Conservation (phyloP, 768 basidiomycete genomes). For the Rubroboletus pulcherrimus region DNA sequence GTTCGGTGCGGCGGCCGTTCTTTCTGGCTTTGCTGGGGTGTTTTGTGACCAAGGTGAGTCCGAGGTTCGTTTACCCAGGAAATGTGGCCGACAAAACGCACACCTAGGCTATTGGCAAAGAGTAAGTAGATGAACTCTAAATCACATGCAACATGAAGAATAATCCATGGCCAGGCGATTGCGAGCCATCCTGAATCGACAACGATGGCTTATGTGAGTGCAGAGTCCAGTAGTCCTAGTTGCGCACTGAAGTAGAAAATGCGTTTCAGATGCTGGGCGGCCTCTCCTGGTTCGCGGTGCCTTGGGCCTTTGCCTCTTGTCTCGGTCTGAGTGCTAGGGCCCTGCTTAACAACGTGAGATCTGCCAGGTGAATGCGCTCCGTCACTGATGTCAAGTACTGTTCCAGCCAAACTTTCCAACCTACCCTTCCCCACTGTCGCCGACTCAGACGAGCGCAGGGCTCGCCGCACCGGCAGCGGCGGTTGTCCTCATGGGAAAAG, state of each 20-base stretch:
- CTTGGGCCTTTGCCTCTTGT: constrained; percentile 47
- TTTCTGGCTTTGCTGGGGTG: constrained; percentile 44
- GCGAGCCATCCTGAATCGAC: constrained; percentile 49
- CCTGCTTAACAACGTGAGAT: constrained; percentile 30
- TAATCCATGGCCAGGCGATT: constrained; percentile 36
- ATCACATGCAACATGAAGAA: neutral
- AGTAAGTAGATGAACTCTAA: constrained; percentile 16
- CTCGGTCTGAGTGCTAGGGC: constrained; percentile 43
- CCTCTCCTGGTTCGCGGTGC: constrained; percentile 55
- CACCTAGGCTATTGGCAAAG: constrained; percentile 51
- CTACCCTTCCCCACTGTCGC: constrained; percentile 41
- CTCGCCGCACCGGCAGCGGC: constrained; percentile 47
- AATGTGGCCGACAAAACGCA: neutral
- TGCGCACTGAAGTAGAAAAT: neutral
- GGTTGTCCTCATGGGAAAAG: constrained; percentile 42
- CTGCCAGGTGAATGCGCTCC: neutral
- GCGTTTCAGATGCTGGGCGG: constrained; percentile 48
- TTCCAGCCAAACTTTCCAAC: constrained; percentile 50
- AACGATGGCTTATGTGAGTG: constrained; percentile 47
- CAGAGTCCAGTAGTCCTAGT: too few relatives aligned
- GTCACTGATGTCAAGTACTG: neutral
- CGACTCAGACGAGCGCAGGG: constrained; percentile 39
- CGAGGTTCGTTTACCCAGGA: neutral
- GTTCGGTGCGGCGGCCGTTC: constrained; percentile 37
- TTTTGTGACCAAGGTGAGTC: constrained; percentile 48